Evolutionary conservation across 2,329 filamentous ascomycete species (phyloP), one percentile per base, ranked within the genome.

Genomic region (Leptosphaerulina australis): DNA sequence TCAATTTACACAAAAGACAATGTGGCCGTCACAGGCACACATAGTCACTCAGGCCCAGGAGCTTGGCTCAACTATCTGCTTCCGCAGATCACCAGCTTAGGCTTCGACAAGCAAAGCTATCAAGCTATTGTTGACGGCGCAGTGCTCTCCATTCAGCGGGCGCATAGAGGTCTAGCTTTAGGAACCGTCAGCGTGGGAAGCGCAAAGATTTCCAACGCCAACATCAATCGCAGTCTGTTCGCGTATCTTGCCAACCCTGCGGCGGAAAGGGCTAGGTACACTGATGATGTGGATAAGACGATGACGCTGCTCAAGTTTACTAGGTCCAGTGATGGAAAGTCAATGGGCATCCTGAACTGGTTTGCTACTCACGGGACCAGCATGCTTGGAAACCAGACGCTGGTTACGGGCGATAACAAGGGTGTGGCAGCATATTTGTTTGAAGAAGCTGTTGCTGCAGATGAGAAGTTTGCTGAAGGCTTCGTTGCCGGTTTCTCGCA

Each of bases 401-500:
- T 96, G 11, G 84, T 94, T 40, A 87, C 91, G 2, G 93, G 90
- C n/a, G 93, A 97, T 72, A 97, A 97, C 77, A 97, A 97, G 75
- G 93, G 93, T 10, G 90, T 96, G 5, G 92, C 93, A 2, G 89
- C 92, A 0, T 88, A 88, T 67, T 77, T 96, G 10, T 87, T 97
- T 44, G 93, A 97, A 69, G 82, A 88, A 58, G 85, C 83, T 41
- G 79, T 88, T 38, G 57, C 63, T 0, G 63, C 50, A 18, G 50
- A 59, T 11, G 83, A 83, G 21, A 68, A 65, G 49, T 60, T 65
- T 14, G 84, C 85, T 25, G 77, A 84, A 2, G 82, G 81, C 8
- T 96, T 96, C 61, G 89, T 97, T 1, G 91, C 92, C 2, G 93
- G 91, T 4, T 97, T 97, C 71, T 94, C 90, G 0, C 93, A 97